Evolutionary conservation across 306 rosid genomes (phyloP).

Genomic region (Trifolium repens): DNA sequence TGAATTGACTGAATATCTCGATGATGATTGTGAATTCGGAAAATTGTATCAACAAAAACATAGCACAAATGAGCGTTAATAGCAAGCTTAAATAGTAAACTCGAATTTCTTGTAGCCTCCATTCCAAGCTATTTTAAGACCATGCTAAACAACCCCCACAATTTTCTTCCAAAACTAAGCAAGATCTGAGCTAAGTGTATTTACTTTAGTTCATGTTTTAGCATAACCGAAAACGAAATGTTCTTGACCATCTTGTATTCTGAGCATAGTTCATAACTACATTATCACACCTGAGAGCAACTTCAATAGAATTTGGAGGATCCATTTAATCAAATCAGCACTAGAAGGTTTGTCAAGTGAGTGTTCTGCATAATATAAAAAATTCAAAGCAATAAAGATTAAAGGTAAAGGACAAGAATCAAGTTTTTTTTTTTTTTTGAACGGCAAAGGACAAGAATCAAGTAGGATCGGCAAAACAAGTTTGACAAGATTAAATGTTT

Average conservation of each 20-base stretch:
- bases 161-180: too few species aligned
- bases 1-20: too few species aligned
- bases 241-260: neutral
- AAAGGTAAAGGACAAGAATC: too few species aligned
- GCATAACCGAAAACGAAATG: neutral
- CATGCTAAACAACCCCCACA: neutral
- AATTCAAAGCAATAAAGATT: neutral
- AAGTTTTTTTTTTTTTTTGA: too few species aligned
- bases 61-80: neutral
- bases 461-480: neutral
- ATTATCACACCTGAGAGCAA: too few species aligned
- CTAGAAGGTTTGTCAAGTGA: neutral
- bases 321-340: neutral
- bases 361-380: neutral
- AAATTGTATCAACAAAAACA: too few species aligned
- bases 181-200: neutral
- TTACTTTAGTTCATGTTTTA: too few species aligned
- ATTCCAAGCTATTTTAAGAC: neutral
- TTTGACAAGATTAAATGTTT: too few species aligned
- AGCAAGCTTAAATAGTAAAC: neutral
- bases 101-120: neutral
- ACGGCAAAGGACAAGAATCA: neutral
- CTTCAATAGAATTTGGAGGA: too few species aligned
- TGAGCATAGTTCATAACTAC: too few species aligned
- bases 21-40: too few species aligned